Evolutionary conservation across 2,329 filamentous ascomycete genomes (phyloP).

Genomic region (Arthrobotrys entomopaga): DNA sequence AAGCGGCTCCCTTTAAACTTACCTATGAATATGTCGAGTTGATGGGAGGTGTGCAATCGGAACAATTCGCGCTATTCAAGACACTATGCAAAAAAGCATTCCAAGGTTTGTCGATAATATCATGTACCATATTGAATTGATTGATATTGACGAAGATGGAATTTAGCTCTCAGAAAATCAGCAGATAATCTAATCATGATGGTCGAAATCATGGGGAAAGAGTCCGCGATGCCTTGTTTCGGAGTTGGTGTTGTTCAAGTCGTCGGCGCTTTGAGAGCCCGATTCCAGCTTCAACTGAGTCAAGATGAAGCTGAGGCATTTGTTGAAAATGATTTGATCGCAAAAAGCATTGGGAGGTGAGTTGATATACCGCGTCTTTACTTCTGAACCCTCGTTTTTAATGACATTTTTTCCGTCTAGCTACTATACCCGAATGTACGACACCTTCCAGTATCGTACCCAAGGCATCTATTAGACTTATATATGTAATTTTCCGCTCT

Average conservation of each 20-base stretch:
- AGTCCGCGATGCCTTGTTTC: slow-evolving; percentile 87
- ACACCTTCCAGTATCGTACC: slow-evolving; percentile 87
- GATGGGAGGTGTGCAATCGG: slow-evolving; percentile 76
- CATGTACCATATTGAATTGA: background rate
- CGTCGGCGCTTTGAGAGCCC: slow-evolving; percentile 74
- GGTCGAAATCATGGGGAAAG: slow-evolving; percentile 83
- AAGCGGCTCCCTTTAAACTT: slow-evolving; percentile 86
- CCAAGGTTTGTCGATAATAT: slow-evolving; percentile 68
- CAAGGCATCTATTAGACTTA: slow-evolving; percentile 79
- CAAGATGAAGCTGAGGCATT: slow-evolving; percentile 83
- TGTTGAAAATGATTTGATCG: slow-evolving; percentile 81
- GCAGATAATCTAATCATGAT: slow-evolving; percentile 84
- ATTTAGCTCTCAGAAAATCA: slow-evolving; percentile 75
- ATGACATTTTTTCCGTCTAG: slow-evolving; percentile 29
- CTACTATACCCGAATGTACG: slow-evolving; percentile 67
- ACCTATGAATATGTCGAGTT: slow-evolving; percentile 88
- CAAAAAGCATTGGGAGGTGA: slow-evolving; percentile 84
- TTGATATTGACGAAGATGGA: slow-evolving; percentile 31
- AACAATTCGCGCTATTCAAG: slow-evolving; percentile 80
- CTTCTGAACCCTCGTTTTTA: slow-evolving; percentile 9
- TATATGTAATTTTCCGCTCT: slow-evolving; percentile 1
- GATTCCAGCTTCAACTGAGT: slow-evolving; percentile 84
- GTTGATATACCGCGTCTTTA: slow-evolving; percentile 71
- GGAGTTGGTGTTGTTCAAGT: slow-evolving; percentile 77
- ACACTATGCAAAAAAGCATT: slow-evolving; percentile 83